phyloP scores from a whole-genome alignment of 805 yeast species.

The Cyberlindnera mrakii region DNA sequence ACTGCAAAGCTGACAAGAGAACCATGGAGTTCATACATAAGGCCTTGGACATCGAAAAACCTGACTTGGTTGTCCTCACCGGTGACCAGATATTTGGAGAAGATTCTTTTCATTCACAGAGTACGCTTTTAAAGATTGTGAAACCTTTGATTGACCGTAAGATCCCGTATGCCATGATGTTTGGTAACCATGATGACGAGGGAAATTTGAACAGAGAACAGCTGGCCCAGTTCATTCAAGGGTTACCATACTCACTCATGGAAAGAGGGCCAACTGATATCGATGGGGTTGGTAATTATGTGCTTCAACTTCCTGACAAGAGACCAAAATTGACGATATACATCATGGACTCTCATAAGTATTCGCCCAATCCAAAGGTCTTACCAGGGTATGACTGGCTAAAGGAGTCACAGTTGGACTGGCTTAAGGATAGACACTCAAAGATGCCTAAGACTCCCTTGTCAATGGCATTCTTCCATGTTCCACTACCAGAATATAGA shows the following conservation, averaged over 20 bases:
- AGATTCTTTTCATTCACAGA: conserved; percentile 70
- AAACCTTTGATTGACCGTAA: conserved; percentile 58
- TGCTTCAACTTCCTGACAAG: conserved; percentile 38
- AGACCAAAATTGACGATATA: conserved; percentile 55
- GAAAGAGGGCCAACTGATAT: conserved; percentile 57
- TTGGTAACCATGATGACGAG: conserved; percentile 96
- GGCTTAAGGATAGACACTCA: conserved; percentile 34
- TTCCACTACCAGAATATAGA: conserved; percentile 83
- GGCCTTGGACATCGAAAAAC: conserved; percentile 69
- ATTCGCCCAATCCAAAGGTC: conserved; percentile 59
- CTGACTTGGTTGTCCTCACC: conserved; percentile 79
- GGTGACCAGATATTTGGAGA: conserved; percentile 93
- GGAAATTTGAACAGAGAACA: conserved; percentile 58
- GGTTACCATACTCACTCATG: conserved; percentile 66
- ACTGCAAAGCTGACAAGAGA: conserved; percentile 61
- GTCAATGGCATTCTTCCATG: conserved; percentile 90
- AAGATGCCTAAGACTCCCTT: conserved; percentile 34
- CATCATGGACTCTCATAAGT: conserved; percentile 81
- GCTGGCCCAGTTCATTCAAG: conserved; percentile 48
- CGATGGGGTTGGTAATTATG: conserved; percentile 82
- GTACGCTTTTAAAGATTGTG: conserved; percentile 73
- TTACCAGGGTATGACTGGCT: conserved; percentile 84
- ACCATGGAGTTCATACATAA: conserved; percentile 55
- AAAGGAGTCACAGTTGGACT: conserved; percentile 60
- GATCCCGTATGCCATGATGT: conserved; percentile 78